phyloP scores from a whole-genome alignment of 805 yeast species.

The Metschnikowia santaceciliae region DNA sequence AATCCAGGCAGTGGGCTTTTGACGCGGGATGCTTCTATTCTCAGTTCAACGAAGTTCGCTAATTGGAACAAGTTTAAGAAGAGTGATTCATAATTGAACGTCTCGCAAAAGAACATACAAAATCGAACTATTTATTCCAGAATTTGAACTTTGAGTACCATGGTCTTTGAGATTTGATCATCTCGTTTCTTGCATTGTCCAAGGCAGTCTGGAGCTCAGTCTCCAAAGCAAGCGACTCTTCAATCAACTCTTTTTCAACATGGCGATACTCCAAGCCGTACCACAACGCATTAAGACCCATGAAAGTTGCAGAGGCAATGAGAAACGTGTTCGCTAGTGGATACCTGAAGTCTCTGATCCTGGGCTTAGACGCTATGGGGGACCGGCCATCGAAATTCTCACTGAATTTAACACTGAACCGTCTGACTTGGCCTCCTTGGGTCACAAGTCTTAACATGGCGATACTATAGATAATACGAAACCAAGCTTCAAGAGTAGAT shows the following conservation, averaged over 20 bases:
- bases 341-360: conserved; percentile 32
- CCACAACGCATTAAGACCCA: conserved; percentile 34
- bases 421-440: neutral
- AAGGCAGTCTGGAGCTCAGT: conserved; percentile 12
- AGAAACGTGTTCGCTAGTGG: conserved; percentile 38
- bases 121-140: conserved; percentile 12
- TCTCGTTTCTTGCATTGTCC: conserved; percentile 13
- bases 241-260: conserved; percentile 13
- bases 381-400: conserved; percentile 16
- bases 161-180: conserved; percentile 12
- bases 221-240: conserved; percentile 16
- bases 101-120: neutral
- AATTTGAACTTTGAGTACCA: conserved; percentile 17
- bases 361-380: conserved; percentile 23
- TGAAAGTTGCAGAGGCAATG: conserved; percentile 36
- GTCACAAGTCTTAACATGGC: neutral
- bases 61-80: conserved; percentile 28
- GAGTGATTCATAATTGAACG: conserved; percentile 5
- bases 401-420: conserved; percentile 13
- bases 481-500: neutral
- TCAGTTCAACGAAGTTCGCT: conserved; percentile 27
- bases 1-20: conserved; percentile 10
- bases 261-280: conserved; percentile 27
- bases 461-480: neutral
- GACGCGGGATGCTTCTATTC: conserved; percentile 17